A percentile compares a stretch with the other conserved stretches of the same genome.
These are phyloP conservation scores for Aureobasidium leucospermi DNA, from an alignment of 2,329 filamentous ascomycete species.

Conservation along the genomic window DNA sequence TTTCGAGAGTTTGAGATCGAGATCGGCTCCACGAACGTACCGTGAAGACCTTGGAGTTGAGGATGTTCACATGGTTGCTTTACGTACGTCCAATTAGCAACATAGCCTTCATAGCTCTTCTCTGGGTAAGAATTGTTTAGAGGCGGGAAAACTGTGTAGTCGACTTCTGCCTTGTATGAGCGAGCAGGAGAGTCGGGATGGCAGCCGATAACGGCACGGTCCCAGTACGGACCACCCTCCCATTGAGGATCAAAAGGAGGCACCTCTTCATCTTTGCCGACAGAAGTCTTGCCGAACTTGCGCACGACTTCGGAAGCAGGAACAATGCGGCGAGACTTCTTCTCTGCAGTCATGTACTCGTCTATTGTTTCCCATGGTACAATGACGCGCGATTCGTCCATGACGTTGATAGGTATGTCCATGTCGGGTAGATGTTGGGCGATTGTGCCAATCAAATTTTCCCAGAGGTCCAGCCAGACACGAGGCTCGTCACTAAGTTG, in stretches of 20 bases:
- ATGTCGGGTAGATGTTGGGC: conserved; percentile 37
- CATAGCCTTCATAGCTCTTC: conserved; percentile 37
- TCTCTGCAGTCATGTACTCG: conserved; percentile 30
- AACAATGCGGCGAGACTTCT: conserved; percentile 23
- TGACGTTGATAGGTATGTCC: conserved; percentile 41
- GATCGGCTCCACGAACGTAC: conserved; percentile 43
- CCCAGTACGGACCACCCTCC: conserved; percentile 34
- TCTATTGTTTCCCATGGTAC: conserved; percentile 41
- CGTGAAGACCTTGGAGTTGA: conserved; percentile 39
- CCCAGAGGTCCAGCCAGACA: conserved; percentile 36
- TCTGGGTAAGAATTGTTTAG: conserved; percentile 24
- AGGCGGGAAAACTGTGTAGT: conserved; percentile 32
- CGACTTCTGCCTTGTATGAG: conserved; percentile 25
- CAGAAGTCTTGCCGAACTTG: conserved; percentile 20
- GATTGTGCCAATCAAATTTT: conserved; percentile 33
- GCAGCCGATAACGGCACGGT: conserved; percentile 36
- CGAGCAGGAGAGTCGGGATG: conserved; percentile 31
- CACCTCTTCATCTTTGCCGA: conserved; percentile 23
- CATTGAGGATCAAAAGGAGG: conserved; percentile 28
- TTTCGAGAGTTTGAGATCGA: conserved; percentile 36
- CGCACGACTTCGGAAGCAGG: conserved; percentile 25
- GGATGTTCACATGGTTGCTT: conserved; percentile 41
- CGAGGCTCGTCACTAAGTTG: conserved; percentile 13
- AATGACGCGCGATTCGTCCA: conserved; percentile 43
- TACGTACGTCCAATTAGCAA: conserved; percentile 40